Evolutionary conservation across 2,329 filamentous ascomycete genomes (phyloP), one percentile per base, ranked within the genome.

Genomic region (Macrophomina phaseolina): DNA sequence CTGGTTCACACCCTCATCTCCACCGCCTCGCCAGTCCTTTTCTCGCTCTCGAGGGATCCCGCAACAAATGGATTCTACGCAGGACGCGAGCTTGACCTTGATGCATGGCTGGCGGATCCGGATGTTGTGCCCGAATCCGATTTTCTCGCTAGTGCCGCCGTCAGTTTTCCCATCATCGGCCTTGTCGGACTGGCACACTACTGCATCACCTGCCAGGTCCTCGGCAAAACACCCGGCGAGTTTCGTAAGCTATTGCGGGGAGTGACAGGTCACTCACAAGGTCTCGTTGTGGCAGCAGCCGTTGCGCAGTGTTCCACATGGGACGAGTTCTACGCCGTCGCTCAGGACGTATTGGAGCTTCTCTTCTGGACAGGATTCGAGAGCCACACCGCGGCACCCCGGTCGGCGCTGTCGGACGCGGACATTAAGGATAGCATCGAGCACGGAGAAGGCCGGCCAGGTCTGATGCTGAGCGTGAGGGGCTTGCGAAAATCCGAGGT

Each of bases 161-260:
- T 81, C 18, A 81, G 79, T 70, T 76, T 80, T 51, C 79, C 79
- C 1, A 56, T 81, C 6, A 79, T 80, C 23, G 79, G 77, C 0
- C 68, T 79, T 12, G 60, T 78, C 9, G 73, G 76, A 53, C 72
- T 81, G 28, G 69, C 75, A 28, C 73, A 70, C 9, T 70, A 68
- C 65, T 66, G 64, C 18, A 34, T 70, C 18, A 52, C 60, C 2
- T 77, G 76, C 67, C 74, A 71, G 12, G 65, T 73, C 9, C 69
- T 66, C 12, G 67, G 73, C 8, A 70, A 72, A 1, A 71, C 72
- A 6, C 78, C 78, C 0, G 77, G 76, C 3, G 73, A 76, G 7
- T 65, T 79, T 58, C 68, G 71, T 11, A 64, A 69, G 32, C 64
- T 56, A 34, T 71, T 72, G 52, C 69, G 51, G 61, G 75, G 71